Evolutionary conservation across 768 basidiomycete species (phyloP).

Genomic region (Leccinum ochraceum): DNA sequence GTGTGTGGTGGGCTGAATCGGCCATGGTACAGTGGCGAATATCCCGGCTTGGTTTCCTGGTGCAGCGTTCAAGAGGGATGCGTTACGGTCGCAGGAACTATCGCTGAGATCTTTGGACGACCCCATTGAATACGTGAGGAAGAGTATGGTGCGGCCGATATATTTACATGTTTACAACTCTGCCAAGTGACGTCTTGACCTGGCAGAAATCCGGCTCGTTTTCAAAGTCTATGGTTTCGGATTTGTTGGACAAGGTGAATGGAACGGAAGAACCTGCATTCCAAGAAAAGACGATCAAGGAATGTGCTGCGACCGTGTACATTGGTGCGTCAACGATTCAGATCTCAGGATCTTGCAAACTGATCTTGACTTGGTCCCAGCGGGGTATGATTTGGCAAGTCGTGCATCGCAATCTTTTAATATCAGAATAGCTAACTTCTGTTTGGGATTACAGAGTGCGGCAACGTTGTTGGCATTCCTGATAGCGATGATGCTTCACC

Average conservation of each 20-base stretch:
- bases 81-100: conserved; percentile 27
- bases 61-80: conserved; percentile 31
- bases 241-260: conserved; percentile 22
- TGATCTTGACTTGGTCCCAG: conserved; percentile 9
- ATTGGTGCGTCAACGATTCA: conserved; percentile 21
- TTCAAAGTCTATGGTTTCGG: conserved; percentile 32
- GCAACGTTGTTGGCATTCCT: conserved; percentile 27
- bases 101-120: conserved; percentile 24
- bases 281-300: conserved; percentile 27
- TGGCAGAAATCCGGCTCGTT: conserved; percentile 26
- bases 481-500: conserved; percentile 33
- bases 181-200: conserved; percentile 4
- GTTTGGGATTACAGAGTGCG: conserved; percentile 16
- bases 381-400: conserved; percentile 31
- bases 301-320: conserved; percentile 33
- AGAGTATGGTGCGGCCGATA: conserved; percentile 24
- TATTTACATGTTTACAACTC: neutral
- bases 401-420: neutral
- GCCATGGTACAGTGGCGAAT: conserved; percentile 23
- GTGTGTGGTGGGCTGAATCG: conserved; percentile 4
- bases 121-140: conserved; percentile 31
- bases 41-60: conserved; percentile 34
- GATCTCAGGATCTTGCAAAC: neutral
- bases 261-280: conserved; percentile 13
- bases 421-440: neutral